These are phyloP conservation scores for Kodamaea kaohsiungensis DNA, from an alignment of 805 yeast species.

Conservation along the genomic window DNA sequence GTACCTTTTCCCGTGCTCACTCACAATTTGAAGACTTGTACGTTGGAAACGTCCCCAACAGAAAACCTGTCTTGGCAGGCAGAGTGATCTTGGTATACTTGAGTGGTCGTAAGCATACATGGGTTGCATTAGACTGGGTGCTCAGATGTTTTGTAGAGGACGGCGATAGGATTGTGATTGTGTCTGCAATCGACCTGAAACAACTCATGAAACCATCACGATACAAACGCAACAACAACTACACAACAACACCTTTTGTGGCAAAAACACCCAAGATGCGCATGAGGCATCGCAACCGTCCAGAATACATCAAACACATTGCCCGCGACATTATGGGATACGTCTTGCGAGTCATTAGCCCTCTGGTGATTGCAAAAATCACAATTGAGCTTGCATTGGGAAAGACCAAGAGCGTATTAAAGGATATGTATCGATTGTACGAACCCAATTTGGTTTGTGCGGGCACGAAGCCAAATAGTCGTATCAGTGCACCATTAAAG, in stretches of 20 bases:
- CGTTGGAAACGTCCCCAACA: slow-evolving; percentile 31
- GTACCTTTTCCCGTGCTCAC: slow-evolving; percentile 50
- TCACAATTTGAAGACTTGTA: slow-evolving; percentile 49
- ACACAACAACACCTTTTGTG: slow-evolving; percentile 4
- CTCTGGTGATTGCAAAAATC: slow-evolving; percentile 48
- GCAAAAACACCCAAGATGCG: slow-evolving; percentile 30
- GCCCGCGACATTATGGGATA: slow-evolving; percentile 56
- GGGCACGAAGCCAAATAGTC: slow-evolving; percentile 51
- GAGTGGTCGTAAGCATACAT: slow-evolving; percentile 72
- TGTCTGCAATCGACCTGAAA: slow-evolving; percentile 47
- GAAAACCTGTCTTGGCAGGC: slow-evolving; percentile 45
- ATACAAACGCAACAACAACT: slow-evolving; percentile 6
- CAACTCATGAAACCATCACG: slow-evolving; percentile 3
- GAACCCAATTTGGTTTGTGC: slow-evolving; percentile 59
- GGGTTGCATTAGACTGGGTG: slow-evolving; percentile 81
- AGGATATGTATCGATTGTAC: slow-evolving; percentile 61
- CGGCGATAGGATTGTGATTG: slow-evolving; percentile 68
- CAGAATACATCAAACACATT: slow-evolving; percentile 47
- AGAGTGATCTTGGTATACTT: slow-evolving; percentile 64
- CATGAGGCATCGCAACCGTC: slow-evolving; percentile 41
- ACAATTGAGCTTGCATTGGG: slow-evolving; percentile 65
- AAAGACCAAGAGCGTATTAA: slow-evolving; percentile 53
- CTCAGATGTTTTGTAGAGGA: slow-evolving; percentile 53
- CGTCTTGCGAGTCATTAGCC: slow-evolving; percentile 46
- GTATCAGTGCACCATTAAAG: slow-evolving; percentile 50